Conservation (phyloP, 2,329 filamentous ascomycete genomes). For the Ophiosphaerella herpotricha region DNA sequence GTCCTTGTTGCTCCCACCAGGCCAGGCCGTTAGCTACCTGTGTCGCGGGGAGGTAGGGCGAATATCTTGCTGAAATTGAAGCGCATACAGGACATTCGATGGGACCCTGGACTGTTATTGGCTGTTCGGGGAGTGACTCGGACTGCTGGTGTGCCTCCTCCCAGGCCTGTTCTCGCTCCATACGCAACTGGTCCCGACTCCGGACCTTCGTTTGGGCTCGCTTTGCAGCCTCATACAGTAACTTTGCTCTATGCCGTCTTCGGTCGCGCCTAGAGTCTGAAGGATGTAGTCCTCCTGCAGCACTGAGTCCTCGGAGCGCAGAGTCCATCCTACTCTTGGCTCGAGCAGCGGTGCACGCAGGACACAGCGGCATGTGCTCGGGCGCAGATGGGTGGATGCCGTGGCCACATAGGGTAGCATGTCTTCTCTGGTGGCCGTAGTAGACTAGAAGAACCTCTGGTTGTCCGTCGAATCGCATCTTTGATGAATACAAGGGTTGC, state of each 20-base stretch:
- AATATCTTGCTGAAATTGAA: slow-evolving; percentile 9
- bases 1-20: slow-evolving; percentile 32
- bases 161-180: slow-evolving; percentile 29
- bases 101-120: slow-evolving; percentile 9
- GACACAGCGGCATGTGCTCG: slow-evolving; percentile 23
- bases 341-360: slow-evolving; percentile 15
- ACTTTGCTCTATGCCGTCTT: slow-evolving; percentile 26
- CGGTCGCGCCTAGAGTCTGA: slow-evolving; percentile 16
- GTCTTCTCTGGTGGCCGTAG: slow-evolving; percentile 13
- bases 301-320: slow-evolving; percentile 13
- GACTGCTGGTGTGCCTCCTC: slow-evolving; percentile 18
- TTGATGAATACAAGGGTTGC: slow-evolving; percentile 2
- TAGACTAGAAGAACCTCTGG: slow-evolving; percentile 2
- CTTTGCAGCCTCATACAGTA: slow-evolving; percentile 17
- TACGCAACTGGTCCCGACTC: slow-evolving; percentile 21
- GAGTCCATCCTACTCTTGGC: slow-evolving; percentile 19
- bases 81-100: slow-evolving; percentile 16
- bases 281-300: slow-evolving; percentile 18
- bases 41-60: slow-evolving; percentile 7
- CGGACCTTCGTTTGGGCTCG: slow-evolving; percentile 14
- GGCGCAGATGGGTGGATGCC: slow-evolving; percentile 24
- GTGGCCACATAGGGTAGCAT: slow-evolving; percentile 30
- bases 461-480: slow-evolving; percentile 1
- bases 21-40: slow-evolving; percentile 10
- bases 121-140: slow-evolving; percentile 4